Percentiles rank a stretch among this genome's conserved stretches.
phyloP scores from a whole-genome alignment of 2,329 filamentous ascomycete genomes.

The Epichloe brachyelytri region DNA sequence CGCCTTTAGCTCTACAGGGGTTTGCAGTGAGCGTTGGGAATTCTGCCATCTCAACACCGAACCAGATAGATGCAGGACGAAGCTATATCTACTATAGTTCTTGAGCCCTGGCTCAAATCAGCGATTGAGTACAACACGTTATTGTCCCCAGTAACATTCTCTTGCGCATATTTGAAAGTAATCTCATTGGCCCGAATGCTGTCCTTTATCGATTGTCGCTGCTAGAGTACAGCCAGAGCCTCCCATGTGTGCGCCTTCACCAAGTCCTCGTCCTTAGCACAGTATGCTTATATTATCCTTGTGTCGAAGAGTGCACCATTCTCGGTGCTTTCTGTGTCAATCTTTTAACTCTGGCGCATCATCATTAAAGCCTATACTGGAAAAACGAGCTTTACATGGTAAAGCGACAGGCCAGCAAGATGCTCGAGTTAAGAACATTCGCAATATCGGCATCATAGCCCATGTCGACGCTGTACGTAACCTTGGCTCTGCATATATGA shows the following conservation, averaged over 20 bases:
- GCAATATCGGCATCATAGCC: conserved; percentile 97
- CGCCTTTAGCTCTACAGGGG: not conserved
- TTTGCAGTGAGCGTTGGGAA: not conserved
- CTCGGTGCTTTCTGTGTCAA: not conserved
- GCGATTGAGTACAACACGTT: not conserved
- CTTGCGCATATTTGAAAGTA: not conserved
- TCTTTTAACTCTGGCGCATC: not conserved
- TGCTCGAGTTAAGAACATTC: conserved; percentile 39
- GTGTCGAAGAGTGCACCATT: conserved; percentile 4
- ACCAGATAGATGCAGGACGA: not conserved
- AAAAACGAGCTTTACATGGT: conserved; percentile 1
- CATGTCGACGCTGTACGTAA: conserved; percentile 75
- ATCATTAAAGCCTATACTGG: not conserved
- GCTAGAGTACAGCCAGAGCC: not conserved
- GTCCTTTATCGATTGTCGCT: not conserved
- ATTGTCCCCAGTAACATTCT: not conserved
- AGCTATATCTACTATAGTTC: too few relatives aligned
- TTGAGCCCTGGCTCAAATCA: too few relatives aligned
- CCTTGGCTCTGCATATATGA: not conserved
- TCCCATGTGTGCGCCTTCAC: not conserved
- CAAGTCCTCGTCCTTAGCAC: not conserved
- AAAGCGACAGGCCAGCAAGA: conserved; percentile 11
- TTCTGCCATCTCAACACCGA: not conserved
- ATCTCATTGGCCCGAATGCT: not conserved
- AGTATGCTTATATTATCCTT: conserved; percentile 9